These are phyloP conservation scores for Thelonectria olida DNA, from an alignment of 2,329 filamentous ascomycete genomes.

Conservation along the genomic window DNA sequence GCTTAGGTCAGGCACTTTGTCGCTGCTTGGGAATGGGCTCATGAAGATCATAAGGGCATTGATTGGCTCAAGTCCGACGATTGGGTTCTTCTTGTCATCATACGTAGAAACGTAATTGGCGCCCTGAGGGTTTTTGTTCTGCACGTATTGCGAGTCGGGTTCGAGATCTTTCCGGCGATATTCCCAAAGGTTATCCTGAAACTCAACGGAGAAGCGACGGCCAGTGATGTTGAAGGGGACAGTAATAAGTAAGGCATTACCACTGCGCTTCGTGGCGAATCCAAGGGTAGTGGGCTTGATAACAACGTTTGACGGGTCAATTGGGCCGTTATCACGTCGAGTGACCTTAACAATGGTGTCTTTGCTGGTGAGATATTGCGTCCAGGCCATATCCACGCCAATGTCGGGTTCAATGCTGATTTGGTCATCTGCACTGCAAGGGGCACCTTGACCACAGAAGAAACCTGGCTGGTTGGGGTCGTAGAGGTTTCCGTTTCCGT, in stretches of 20 bases:
- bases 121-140: constrained; percentile 28
- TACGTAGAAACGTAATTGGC: background rate
- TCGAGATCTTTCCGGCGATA: constrained; percentile 32
- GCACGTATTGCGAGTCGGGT: constrained; percentile 18
- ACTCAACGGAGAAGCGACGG: constrained; percentile 44
- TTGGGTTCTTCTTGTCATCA: background rate
- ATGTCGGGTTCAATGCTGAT: constrained; percentile 44
- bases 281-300: constrained; percentile 41
- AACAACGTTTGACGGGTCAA: constrained; percentile 34
- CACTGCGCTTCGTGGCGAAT: constrained; percentile 28
- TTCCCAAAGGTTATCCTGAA: constrained; percentile 42
- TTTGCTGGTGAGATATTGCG: constrained; percentile 40
- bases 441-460: too few relatives aligned
- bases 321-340: constrained; percentile 22
- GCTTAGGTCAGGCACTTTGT: constrained; percentile 21
- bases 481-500: constrained; percentile 45
- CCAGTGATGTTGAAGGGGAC: constrained; percentile 40
- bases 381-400: constrained; percentile 47
- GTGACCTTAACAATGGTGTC: constrained; percentile 39
- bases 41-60: constrained; percentile 39
- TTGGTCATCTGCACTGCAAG: constrained; percentile 39
- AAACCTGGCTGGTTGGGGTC: constrained; percentile 30
- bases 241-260: constrained; percentile 35
- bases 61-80: constrained; percentile 27
- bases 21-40: constrained; percentile 38